Evolutionary conservation across 257 asterid species (phyloP).

Genomic region (Solanum tarijense): DNA sequence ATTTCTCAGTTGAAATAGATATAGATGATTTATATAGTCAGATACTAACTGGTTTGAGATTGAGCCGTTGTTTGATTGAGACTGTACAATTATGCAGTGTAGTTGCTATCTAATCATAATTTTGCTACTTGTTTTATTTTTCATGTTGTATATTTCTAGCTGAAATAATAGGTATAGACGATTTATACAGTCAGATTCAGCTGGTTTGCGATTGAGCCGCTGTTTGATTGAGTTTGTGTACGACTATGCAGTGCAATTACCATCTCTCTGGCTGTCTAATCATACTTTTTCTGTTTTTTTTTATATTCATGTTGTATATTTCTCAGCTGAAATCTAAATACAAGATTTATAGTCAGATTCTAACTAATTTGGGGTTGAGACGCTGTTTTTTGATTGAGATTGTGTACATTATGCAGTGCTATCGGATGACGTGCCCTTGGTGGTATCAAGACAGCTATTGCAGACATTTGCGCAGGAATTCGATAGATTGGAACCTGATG

Average conservation of each 20-base stretch:
- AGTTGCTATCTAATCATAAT: not conserved
- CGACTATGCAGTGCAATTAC: not conserved
- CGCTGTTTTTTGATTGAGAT: not conserved
- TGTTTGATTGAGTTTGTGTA: not conserved
- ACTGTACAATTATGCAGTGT: not conserved
- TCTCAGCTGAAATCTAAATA: not conserved
- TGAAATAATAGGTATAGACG: not conserved
- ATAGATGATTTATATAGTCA: not conserved
- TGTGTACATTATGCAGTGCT: slow-evolving; percentile 33
- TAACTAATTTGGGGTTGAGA: not conserved
- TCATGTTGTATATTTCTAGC: not conserved
- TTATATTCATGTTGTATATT: not conserved
- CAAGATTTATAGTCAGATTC: not conserved
- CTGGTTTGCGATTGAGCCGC: not conserved
- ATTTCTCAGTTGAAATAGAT: not conserved
- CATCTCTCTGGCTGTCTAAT: not conserved
- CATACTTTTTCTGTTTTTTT: not conserved
- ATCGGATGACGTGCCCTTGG: slow-evolving; percentile 88
- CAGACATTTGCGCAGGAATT: slow-evolving; percentile 90
- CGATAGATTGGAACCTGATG: slow-evolving; percentile 72
- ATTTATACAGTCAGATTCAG: not conserved
- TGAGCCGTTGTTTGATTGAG: not conserved
- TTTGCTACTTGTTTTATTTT: not conserved
- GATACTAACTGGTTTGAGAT: not conserved
- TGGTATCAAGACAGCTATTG: slow-evolving; percentile 91